Conservation (phyloP, 441 rosid genomes). For the Viola pubescens region DNA sequence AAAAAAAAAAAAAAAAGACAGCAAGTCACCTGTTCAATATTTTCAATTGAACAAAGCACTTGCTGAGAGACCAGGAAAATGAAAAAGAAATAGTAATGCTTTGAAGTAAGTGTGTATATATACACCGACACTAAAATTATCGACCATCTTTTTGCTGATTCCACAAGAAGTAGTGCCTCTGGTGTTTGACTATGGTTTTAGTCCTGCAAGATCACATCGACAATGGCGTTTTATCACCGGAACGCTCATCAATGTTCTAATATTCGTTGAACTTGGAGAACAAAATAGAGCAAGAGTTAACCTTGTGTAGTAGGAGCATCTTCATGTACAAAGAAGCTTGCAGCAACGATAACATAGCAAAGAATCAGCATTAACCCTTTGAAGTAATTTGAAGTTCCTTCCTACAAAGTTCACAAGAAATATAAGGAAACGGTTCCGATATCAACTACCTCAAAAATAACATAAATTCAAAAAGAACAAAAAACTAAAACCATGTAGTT, state of each 20-base stretch:
- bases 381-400: slow-evolving; percentile 92
- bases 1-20: too few species aligned
- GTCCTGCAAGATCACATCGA: slow-evolving; percentile 22
- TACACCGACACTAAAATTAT: slow-evolving; percentile 7
- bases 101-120: slow-evolving; percentile 14
- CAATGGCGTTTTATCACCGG: not conserved
- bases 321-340: slow-evolving; percentile 93
- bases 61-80: slow-evolving; percentile 1
- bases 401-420: slow-evolving; percentile 38
- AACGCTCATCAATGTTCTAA: too few species aligned
- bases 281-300: not conserved
- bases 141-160: not conserved
- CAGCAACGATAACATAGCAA: slow-evolving; percentile 87
- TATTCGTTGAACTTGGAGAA: not conserved
- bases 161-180: slow-evolving; percentile 3
- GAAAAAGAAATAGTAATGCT: not conserved
- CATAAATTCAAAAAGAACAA: too few species aligned
- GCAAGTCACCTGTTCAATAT: slow-evolving; percentile 7
- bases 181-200: slow-evolving; percentile 5
- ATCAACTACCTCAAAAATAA: too few species aligned
- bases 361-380: slow-evolving; percentile 94
- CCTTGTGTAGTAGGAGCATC: slow-evolving; percentile 34
- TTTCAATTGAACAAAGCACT: slow-evolving; percentile 7
- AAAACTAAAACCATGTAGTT: too few species aligned
- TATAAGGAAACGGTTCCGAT: too few species aligned